Evolutionary conservation across 192 early-diverging fungal species (phyloP), one percentile per base, ranked within the genome.

Genomic region (Backusella tuberculispora): DNA sequence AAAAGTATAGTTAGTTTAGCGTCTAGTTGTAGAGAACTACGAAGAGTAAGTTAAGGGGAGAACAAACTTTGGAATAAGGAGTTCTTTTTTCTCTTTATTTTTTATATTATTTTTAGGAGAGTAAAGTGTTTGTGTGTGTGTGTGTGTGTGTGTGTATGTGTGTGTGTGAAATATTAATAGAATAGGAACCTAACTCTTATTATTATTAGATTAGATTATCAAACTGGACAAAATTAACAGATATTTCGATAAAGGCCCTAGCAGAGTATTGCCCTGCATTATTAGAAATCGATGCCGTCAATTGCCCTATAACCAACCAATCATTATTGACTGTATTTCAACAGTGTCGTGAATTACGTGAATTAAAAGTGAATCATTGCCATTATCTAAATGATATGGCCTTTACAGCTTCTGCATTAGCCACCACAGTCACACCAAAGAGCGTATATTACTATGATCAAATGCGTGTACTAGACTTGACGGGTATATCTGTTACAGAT

Each of bases 231-330:
- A 77, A 81, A n/a, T 48, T 88, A 45, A 84, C 85, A 41, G 84
- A 88, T 38, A 50, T 63, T 37, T 85, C 85, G 6, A 75, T 85
- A 6, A 47, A 84, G 13, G 83, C 84, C 26, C 79, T 88, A 14
- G 83, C 84, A 24, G 69, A 74, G 8, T 53, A 85, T 73, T 88
- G 87, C 53, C 81, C 83, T n/a, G 78, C 78, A 7, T 66, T 88
- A 43, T 67, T 86, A 66, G 87, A 88, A 56, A 78, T 88, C 5
- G 87, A 88, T 72, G 69, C 86, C 10, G 83, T 82, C 44, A 82
- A 83, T 60, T 88, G 87, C 72, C 65, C 63, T 3, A 84, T 88
- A 64, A 85, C 85, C 13, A 85, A 87, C 56, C 74, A 53, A 29
- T 76, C 83, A 26, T 77, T 88, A 40, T 66, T 79, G 26, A 65